Evolutionary conservation across 345 rosid species (phyloP).

Genomic region (Melastoma malabathricum): DNA sequence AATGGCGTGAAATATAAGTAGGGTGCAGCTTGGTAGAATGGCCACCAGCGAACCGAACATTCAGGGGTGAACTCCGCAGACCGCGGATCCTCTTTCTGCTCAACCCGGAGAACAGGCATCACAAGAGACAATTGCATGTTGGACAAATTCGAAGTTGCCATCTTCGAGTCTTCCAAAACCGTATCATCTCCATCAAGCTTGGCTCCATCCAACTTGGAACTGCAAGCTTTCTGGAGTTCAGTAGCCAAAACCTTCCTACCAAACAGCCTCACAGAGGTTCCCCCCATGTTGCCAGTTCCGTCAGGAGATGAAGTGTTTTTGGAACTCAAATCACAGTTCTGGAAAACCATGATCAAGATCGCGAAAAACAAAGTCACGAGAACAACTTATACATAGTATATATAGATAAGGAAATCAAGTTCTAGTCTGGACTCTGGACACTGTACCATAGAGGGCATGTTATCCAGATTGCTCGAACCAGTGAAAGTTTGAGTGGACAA

Average conservation of each 20-base stretch:
- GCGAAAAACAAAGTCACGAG: neutral
- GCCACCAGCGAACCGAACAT: slow-evolving; percentile 10
- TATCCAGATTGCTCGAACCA: slow-evolving; percentile 7
- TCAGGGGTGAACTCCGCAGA: slow-evolving; percentile 7
- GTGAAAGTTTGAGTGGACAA: slow-evolving; percentile 5
- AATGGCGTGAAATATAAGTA: slow-evolving; percentile 6
- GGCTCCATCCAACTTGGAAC: slow-evolving; percentile 5
- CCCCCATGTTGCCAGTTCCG: slow-evolving; percentile 7
- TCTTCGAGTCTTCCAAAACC: neutral
- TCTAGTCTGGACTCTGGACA: neutral
- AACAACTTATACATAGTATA: neutral
- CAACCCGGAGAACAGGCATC: neutral
- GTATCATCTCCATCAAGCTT: slow-evolving; percentile 1
- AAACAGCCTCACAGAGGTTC: slow-evolving; percentile 40
- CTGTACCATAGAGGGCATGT: slow-evolving; percentile 14
- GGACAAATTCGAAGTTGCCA: slow-evolving; percentile 11
- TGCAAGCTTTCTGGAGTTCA: slow-evolving; percentile 15
- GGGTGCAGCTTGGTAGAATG: slow-evolving; percentile 13
- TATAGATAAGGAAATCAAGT: neutral
- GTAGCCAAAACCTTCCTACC: slow-evolving; percentile 42
- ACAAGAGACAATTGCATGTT: slow-evolving; percentile 32
- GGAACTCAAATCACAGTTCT: slow-evolving; percentile 18
- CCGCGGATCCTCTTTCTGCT: slow-evolving; percentile 4
- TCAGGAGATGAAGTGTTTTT: slow-evolving; percentile 6
- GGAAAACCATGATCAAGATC: slow-evolving; percentile 3